phyloP scores from a whole-genome alignment of 1,139 yeast genomes.

The Eremothecium gossypii region DNA sequence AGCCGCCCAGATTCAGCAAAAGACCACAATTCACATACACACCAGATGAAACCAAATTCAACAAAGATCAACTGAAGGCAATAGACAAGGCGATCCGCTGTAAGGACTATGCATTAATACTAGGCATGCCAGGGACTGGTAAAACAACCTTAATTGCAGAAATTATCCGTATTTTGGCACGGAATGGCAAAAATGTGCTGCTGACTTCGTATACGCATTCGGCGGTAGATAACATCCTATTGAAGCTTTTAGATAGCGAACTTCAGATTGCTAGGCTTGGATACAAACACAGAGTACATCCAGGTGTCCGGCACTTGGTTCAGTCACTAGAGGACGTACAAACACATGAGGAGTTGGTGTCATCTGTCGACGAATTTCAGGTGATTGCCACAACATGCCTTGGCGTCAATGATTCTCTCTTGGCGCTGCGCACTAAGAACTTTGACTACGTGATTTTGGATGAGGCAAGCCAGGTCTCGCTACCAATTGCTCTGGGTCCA shows the following conservation, averaged over 20 bases:
- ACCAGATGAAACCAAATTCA: constrained; percentile 32
- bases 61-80: constrained; percentile 63
- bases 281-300: constrained; percentile 47
- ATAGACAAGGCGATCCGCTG: constrained; percentile 55
- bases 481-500: constrained; percentile 89
- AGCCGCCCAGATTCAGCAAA: constrained; percentile 36
- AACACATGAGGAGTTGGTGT: constrained; percentile 38
- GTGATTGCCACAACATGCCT: constrained; percentile 88
- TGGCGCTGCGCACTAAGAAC: constrained; percentile 35
- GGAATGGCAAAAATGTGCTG: constrained; percentile 55
- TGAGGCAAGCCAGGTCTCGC: constrained; percentile 91
- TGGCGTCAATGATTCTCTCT: constrained; percentile 60
- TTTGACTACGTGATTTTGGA: constrained; percentile 94
- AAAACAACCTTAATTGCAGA: constrained; percentile 88
- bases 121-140: constrained; percentile 99
- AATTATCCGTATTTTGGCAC: constrained; percentile 52
- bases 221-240: constrained; percentile 85
- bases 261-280: constrained; percentile 43
- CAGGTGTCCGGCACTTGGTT: constrained; percentile 46
- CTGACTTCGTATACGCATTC: constrained; percentile 88
- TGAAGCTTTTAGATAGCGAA: constrained; percentile 46
- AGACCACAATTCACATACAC: constrained; percentile 25
- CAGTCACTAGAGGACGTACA: constrained; percentile 37
- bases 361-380: constrained; percentile 45
- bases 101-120: constrained; percentile 65